Percentiles rank a stretch among this genome's conserved stretches.
Conservation (phyloP, 1,139 yeast species). For the Suhomyces bribrorum region DNA sequence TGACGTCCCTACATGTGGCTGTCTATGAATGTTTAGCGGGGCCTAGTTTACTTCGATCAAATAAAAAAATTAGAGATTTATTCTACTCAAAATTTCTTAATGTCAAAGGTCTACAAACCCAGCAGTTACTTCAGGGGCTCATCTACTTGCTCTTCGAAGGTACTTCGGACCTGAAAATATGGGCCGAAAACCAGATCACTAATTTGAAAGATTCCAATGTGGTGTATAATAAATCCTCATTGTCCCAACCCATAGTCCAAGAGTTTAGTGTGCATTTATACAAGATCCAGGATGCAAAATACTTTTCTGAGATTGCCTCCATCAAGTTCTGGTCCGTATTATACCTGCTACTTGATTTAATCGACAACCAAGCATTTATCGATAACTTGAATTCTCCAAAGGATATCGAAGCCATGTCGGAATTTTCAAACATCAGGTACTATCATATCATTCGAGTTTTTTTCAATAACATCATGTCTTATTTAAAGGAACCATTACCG, state of each 20-base stretch:
- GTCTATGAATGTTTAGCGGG: constrained; percentile 51
- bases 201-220: constrained; percentile 2
- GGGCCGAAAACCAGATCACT: constrained; percentile 37
- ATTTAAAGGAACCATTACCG: constrained; percentile 56
- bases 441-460: constrained; percentile 49
- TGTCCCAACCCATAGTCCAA: constrained; percentile 45
- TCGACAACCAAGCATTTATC: constrained; percentile 42
- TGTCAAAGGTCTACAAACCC: no score
- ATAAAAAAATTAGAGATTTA: constrained; percentile 27
- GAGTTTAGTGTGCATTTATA: constrained; percentile 56
- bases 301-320: constrained; percentile 45
- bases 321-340: constrained; percentile 56
- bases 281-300: constrained; percentile 53
- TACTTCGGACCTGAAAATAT: constrained; percentile 39
- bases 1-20: constrained; percentile 18
- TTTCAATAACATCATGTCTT: constrained; percentile 52
- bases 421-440: constrained; percentile 38
- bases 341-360: constrained; percentile 38
- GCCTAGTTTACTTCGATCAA: constrained; percentile 49
- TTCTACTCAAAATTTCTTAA: constrained; percentile 3
- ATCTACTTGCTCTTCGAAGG: constrained; percentile 58
- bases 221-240: constrained; percentile 12
- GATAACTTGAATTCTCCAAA: constrained; percentile 43
- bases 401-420: constrained; percentile 46
- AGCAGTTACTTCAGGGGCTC: constrained; percentile 41